These are phyloP conservation scores for Alnus glutinosa DNA, from an alignment of 306 rosid species.

Conservation along the genomic window DNA sequence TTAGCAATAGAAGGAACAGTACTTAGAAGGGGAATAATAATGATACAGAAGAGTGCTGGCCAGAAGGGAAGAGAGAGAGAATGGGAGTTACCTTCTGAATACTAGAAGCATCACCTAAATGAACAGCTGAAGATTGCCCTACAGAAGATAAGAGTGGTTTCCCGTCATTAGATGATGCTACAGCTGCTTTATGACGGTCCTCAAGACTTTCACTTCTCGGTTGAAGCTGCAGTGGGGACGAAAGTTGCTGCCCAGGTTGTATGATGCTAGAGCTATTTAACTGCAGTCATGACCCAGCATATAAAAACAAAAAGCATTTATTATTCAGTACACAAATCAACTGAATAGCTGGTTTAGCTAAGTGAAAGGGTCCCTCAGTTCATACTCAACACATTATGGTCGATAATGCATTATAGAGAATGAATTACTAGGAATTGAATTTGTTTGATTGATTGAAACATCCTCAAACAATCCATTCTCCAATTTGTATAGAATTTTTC, in stretches of 20 bases:
- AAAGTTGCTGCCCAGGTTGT: slow-evolving; percentile 65
- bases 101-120: slow-evolving; percentile 50
- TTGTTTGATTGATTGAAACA: neutral
- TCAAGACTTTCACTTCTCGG: slow-evolving; percentile 75
- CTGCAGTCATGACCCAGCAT: slow-evolving; percentile 46
- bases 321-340: neutral
- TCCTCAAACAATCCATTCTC: slow-evolving; percentile 4
- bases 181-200: slow-evolving; percentile 63
- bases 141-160: slow-evolving; percentile 61
- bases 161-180: slow-evolving; percentile 50
- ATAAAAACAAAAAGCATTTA: slow-evolving; percentile 4
- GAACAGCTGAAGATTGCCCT: slow-evolving; percentile 57
- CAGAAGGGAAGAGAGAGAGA: neutral
- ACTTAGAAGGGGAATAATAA: slow-evolving; percentile 1
- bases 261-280: slow-evolving; percentile 51
- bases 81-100: slow-evolving; percentile 57
- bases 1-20: slow-evolving; percentile 19
- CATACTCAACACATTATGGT: neutral
- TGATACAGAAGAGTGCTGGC: neutral
- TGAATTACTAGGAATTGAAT: neutral
- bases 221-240: slow-evolving; percentile 65
- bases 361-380: neutral
- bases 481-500: neutral
- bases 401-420: neutral
- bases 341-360: neutral